A percentile compares a stretch with the other conserved stretches of the same genome.
Conservation (phyloP, 768 basidiomycete genomes). For the Mrakia gelida region DNA sequence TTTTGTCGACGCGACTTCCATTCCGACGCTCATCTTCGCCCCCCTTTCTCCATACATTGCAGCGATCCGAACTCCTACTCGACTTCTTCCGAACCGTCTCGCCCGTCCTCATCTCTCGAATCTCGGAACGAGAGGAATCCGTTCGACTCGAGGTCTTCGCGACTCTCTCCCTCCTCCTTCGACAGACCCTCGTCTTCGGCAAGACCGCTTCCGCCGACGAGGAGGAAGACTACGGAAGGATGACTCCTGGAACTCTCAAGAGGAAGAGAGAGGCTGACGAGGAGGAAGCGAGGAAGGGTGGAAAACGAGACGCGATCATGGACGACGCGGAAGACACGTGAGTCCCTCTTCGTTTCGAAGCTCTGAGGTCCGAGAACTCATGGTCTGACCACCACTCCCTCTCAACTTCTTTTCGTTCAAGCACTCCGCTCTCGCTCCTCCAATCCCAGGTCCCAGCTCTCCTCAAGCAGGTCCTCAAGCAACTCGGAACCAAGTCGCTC, state of each 20-base stretch:
- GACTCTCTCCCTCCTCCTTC: conserved; percentile 73
- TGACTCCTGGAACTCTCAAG: conserved; percentile 40
- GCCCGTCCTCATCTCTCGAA: conserved; percentile 81
- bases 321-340: conserved; percentile 51
- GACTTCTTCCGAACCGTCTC: conserved; percentile 78
- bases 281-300: conserved; percentile 22
- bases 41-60: not conserved
- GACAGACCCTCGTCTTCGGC: conserved; percentile 76
- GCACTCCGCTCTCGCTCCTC: conserved; percentile 56
- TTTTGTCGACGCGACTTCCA: not conserved
- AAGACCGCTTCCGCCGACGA: conserved; percentile 61
- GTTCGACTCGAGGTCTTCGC: conserved; percentile 89
- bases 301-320: conserved; percentile 59
- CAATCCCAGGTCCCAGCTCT: conserved; percentile 70
- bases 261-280: conserved; percentile 42
- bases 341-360: conserved; percentile 10
- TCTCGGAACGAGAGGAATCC: conserved; percentile 90
- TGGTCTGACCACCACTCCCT: not conserved
- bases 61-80: conserved; percentile 74
- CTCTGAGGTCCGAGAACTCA: not conserved
- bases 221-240: conserved; percentile 12
- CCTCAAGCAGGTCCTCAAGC: conserved; percentile 75
- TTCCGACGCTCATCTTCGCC: not conserved
- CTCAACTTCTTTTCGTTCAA: not conserved
- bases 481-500: conserved; percentile 73